These are phyloP conservation scores for Kalmanozyma brasiliensis DNA, from an alignment of 1,284 basidiomycete species.

Conservation along the genomic window DNA sequence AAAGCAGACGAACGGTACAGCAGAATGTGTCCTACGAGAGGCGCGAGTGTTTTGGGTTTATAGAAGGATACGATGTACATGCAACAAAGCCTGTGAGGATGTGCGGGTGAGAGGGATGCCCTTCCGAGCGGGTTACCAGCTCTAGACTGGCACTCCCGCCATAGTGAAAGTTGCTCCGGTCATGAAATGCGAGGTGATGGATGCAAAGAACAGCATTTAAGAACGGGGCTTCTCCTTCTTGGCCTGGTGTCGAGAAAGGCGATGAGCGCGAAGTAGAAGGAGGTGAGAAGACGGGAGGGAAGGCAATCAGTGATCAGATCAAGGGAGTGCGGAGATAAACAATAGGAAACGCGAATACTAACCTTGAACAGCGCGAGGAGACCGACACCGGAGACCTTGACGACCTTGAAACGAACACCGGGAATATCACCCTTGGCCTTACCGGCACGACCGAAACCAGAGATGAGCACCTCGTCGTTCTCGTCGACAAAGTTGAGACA, in stretches of 20 bases:
- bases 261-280: too few species aligned
- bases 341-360: too few species aligned
- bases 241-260: too few species aligned
- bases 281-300: too few species aligned
- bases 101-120: background rate
- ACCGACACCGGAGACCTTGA: slow-evolving; percentile 99
- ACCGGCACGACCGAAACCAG: slow-evolving; percentile 99
- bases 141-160: background rate
- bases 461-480: slow-evolving; percentile 99
- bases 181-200: slow-evolving; percentile 2
- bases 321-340: too few species aligned
- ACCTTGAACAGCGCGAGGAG: slow-evolving; percentile 70
- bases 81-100: slow-evolving; percentile 11
- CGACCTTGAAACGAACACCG: slow-evolving; percentile 97
- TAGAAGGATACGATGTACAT: slow-evolving; percentile 32
- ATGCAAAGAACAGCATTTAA: slow-evolving; percentile 29
- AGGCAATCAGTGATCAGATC: too few species aligned
- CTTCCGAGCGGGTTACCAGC: background rate
- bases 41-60: slow-evolving; percentile 25
- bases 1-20: slow-evolving; percentile 3
- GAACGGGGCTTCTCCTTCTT: slow-evolving; percentile 67
- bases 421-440: slow-evolving; percentile 96
- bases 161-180: background rate
- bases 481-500: slow-evolving; percentile 91
- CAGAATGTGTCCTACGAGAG: slow-evolving; percentile 20